Evolutionary conservation across 345 rosid species (phyloP).

Genomic region (Acer saccharum): DNA sequence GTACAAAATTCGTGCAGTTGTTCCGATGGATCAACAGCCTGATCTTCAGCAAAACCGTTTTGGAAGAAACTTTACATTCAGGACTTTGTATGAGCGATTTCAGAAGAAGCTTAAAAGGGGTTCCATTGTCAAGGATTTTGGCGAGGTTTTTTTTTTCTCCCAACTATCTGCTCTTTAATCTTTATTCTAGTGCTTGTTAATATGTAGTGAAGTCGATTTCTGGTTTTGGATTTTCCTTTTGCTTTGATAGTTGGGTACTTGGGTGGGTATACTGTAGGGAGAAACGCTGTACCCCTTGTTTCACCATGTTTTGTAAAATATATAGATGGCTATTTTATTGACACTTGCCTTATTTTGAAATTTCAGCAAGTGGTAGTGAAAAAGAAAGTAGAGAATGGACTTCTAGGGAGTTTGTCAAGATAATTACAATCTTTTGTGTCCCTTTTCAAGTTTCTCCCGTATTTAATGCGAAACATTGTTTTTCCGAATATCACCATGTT

Average conservation of each 20-base stretch:
- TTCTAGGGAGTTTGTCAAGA: background rate
- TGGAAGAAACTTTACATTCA: constrained; percentile 81
- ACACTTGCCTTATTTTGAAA: background rate
- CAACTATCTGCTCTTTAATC: background rate
- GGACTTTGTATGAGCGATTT: constrained; percentile 89
- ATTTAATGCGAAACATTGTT: background rate
- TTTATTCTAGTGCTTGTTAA: background rate
- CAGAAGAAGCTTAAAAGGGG: constrained; percentile 89
- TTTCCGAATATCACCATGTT: background rate
- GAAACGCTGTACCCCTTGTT: background rate
- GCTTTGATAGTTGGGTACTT: background rate
- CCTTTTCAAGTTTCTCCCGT: background rate
- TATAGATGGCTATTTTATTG: background rate
- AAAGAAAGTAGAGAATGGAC: background rate
- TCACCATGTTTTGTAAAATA: background rate
- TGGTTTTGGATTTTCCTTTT: background rate
- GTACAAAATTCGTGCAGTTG: constrained; percentile 95
- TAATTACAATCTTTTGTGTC: background rate
- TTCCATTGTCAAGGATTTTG: constrained; percentile 78
- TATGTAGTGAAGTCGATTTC: background rate
- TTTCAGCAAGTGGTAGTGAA: background rate
- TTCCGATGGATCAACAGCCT: constrained; percentile 95
- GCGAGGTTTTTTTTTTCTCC: constrained; percentile 54
- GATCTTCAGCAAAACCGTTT: constrained; percentile 92
- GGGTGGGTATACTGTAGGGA: background rate